These are phyloP conservation scores for Oryza coarctata DNA, from an alignment of 176 grass and related monocot species.

Conservation along the genomic window DNA sequence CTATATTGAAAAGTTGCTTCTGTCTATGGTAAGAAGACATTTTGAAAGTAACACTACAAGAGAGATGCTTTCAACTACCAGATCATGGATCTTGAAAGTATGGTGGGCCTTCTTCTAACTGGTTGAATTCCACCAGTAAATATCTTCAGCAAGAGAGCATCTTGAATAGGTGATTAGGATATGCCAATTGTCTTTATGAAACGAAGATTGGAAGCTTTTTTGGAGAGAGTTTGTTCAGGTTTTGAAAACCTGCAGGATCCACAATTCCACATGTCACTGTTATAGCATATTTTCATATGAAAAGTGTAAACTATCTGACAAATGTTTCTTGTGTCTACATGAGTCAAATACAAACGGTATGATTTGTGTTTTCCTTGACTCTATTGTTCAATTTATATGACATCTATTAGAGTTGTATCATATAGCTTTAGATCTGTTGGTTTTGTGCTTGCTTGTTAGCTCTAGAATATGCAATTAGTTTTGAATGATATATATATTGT, in stretches of 20 bases:
- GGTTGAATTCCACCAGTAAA: neutral
- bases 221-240: neutral
- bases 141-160: neutral
- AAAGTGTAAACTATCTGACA: slow-evolving; percentile 21
- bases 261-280: neutral
- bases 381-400: neutral
- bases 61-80: neutral
- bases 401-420: neutral
- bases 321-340: slow-evolving; percentile 9
- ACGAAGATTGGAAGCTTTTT: slow-evolving; percentile 1
- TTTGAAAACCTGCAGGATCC: slow-evolving; percentile 22
- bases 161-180: neutral
- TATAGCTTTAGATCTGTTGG: neutral
- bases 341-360: slow-evolving; percentile 25
- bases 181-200: neutral
- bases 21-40: neutral
- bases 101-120: slow-evolving; percentile 17
- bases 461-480: neutral
- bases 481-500: slow-evolving; percentile 1
- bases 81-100: slow-evolving; percentile 21
- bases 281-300: slow-evolving; percentile 15
- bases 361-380: slow-evolving; percentile 8
- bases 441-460: neutral
- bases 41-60: neutral
- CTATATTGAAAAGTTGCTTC: neutral